Base-by-base conservation (phyloP, 2,329 filamentous ascomycete genomes). In the Arachnopeziza araneosa region DNA sequence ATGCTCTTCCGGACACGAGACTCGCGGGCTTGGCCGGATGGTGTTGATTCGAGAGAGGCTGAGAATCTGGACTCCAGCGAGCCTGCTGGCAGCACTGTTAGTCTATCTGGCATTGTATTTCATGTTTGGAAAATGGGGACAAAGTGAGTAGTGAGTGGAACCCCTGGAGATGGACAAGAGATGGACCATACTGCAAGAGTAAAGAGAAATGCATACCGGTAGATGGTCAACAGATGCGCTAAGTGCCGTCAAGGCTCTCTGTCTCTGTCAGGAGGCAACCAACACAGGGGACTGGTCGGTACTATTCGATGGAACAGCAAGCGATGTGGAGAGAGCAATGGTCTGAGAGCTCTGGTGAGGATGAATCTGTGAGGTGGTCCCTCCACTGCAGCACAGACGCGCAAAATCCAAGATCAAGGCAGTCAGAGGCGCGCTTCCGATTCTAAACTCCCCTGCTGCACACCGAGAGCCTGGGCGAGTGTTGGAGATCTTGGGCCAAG, bases 91-190 rank as follows among this genome's bases (percentile, higher is more conserved):
- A 64, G 64, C 60, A 66, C 64, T 60, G 67, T 71, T 60, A 71
- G 68, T 66, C 68, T 65, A 57, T 71, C 64, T 63, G 68, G 58
- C 69, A 71, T 72, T 60, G 60, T 68, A 57, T 65, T 55, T 67
- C 69, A 70, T 70, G 61, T 66, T 67, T 57, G 52, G 23, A 22
- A 50, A 58, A 36, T 53, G 52, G 36, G 51, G 52, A 52, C 50
- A 60, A 44, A 36, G 36, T 57, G 23, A n/a, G n/a, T 58, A 36
- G 36, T 57, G 23, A n/a, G n/a, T 58, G 26, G 36, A 57, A 50
- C 49, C 51, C 44, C 49, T 56, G 50, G 56, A 60, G 60, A 12
- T 44, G 10, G 2, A 44, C 36, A 44, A 19, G 6, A 44, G 36
- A 14, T 17, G 36, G 17, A 44, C 36, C 36, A 44, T 17, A 44